Percentiles rank a stretch among this genome's conserved stretches.
phyloP scores from a whole-genome alignment of 169 alveolate species.

The Plasmodium inui region DNA sequence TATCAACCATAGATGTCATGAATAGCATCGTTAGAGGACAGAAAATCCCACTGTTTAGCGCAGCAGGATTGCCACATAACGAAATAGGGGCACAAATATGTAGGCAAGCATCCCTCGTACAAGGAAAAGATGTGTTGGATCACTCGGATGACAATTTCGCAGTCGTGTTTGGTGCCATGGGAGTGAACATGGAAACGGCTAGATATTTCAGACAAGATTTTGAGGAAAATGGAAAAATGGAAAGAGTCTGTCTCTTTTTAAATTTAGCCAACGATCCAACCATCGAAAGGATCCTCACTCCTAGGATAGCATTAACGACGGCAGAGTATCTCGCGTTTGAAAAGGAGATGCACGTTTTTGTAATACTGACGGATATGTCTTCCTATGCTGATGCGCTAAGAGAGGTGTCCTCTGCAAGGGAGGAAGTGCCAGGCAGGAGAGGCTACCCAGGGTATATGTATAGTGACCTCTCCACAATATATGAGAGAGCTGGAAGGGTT shows the following conservation, averaged over 20 bases:
- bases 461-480: conserved; percentile 98
- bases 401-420: conserved; percentile 99
- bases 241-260: conserved; percentile 97
- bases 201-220: conserved; percentile 99
- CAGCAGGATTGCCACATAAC: conserved; percentile 99
- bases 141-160: conserved; percentile 99
- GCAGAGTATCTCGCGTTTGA: conserved; percentile 99
- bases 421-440: conserved; percentile 99
- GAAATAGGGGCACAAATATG: conserved; percentile 99
- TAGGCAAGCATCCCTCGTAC: conserved; percentile 99
- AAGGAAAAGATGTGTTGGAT: conserved; percentile 98
- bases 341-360: conserved; percentile 98
- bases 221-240: conserved; percentile 99
- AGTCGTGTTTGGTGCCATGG: conserved; percentile 99
- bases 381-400: conserved; percentile 99
- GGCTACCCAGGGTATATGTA: conserved; percentile 99
- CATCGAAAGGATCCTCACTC: conserved; percentile 98
- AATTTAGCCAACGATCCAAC: conserved; percentile 99
- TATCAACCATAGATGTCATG: conserved; percentile 99
- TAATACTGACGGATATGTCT: conserved; percentile 99
- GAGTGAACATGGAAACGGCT: conserved; percentile 99
- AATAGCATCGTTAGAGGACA: conserved; percentile 99
- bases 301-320: conserved; percentile 98
- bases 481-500: conserved; percentile 99
- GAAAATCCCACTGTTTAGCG: conserved; percentile 99